Evolutionary conservation across 192 early-diverging fungal species (phyloP).

Genomic region (Glomus cerebriforme): DNA sequence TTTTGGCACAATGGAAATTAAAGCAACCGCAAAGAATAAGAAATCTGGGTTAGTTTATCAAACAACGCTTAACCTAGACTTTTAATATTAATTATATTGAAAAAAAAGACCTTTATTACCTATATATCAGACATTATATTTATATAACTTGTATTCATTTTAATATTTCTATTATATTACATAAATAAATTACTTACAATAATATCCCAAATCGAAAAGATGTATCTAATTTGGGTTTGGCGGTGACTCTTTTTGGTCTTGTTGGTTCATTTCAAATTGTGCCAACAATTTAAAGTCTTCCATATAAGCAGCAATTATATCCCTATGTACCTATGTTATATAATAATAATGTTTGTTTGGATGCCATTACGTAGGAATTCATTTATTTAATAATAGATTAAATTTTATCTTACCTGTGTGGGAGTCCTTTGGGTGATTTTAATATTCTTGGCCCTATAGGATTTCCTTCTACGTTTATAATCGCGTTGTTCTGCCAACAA

Average conservation of each 20-base stretch:
- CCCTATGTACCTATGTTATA: slow-evolving; percentile 21
- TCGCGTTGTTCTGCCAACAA: slow-evolving; percentile 33
- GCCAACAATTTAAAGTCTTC: slow-evolving; percentile 32
- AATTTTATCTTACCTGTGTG: slow-evolving; percentile 25
- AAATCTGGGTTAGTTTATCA: slow-evolving; percentile 5
- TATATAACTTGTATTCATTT: not conserved
- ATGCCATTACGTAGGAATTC: not conserved
- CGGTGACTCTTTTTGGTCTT: not conserved
- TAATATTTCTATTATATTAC: no score
- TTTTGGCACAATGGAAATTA: slow-evolving; percentile 20
- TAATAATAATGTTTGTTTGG: not conserved
- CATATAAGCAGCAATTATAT: slow-evolving; percentile 33
- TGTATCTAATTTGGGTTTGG: not conserved
- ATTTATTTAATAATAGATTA: not conserved
- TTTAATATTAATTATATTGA: no score
- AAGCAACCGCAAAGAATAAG: slow-evolving; percentile 22
- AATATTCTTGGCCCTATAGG: slow-evolving; percentile 36
- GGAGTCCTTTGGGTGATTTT: slow-evolving; percentile 32
- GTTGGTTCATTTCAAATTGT: slow-evolving; percentile 18
- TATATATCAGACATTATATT: not conserved
- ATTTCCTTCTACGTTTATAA: slow-evolving; percentile 36
- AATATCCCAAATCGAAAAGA: not conserved
- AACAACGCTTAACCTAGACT: not conserved
- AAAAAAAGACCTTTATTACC: no score
- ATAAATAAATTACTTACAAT: no score